phyloP scores from a whole-genome alignment of 2,329 filamentous ascomycete genomes.

The Colletotrichum lini region DNA sequence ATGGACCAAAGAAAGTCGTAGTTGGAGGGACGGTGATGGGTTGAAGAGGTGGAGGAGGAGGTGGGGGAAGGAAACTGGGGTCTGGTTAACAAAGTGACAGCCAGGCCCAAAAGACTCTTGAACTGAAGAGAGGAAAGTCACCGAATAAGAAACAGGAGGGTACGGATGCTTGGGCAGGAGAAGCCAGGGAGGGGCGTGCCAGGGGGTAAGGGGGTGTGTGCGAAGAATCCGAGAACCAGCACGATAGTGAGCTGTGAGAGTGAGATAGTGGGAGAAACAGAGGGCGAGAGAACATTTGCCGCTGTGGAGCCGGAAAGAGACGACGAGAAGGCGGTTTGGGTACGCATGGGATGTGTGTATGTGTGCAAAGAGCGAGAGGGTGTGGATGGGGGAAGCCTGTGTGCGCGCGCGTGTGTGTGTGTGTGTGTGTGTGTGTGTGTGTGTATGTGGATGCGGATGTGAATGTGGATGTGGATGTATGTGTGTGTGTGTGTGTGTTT shows the following conservation, averaged over 20 bases:
- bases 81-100: conserved; percentile 44
- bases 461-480: too few relatives aligned
- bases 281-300: conserved; percentile 19
- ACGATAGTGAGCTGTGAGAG: conserved; percentile 4
- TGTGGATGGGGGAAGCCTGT: conserved; percentile 15
- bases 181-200: conserved; percentile 35
- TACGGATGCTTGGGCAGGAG: conserved; percentile 16
- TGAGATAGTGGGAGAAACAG: conserved; percentile 9
- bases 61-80: conserved; percentile 44
- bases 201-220: conserved; percentile 20
- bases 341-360: conserved; percentile 24
- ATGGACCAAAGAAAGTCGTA: conserved; percentile 42
- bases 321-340: conserved; percentile 30
- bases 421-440: background rate
- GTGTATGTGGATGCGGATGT: too few relatives aligned
- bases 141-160: conserved; percentile 40
- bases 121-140: conserved; percentile 40
- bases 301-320: conserved; percentile 40
- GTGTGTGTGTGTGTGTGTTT: conserved; percentile 23
- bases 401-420: background rate
- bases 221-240: conserved; percentile 30
- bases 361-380: conserved; percentile 17
- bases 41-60: conserved; percentile 43
- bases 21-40: conserved; percentile 42
- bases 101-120: conserved; percentile 41